These are phyloP conservation scores for Rutstroemia sp. DNA, from an alignment of 2,329 filamentous ascomycete genomes.

Conservation along the genomic window DNA sequence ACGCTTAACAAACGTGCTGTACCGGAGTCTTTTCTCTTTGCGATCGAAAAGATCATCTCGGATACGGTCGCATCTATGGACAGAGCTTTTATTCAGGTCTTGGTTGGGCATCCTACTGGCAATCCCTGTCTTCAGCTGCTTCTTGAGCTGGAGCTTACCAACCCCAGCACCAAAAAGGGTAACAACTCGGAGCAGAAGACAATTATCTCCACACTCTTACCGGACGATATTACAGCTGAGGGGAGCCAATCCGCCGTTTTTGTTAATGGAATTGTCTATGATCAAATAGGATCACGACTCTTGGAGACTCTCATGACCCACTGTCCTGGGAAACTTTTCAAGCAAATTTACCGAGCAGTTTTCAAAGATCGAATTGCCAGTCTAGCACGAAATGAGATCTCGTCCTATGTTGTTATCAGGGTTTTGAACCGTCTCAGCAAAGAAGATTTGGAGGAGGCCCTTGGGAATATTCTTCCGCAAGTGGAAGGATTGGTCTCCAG, in stretches of 20 bases:
- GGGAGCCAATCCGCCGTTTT: slow-evolving; percentile 70
- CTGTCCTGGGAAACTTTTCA: slow-evolving; percentile 84
- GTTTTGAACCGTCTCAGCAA: slow-evolving; percentile 79
- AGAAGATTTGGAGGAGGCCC: slow-evolving; percentile 71
- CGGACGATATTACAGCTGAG: slow-evolving; percentile 69
- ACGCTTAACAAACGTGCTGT: slow-evolving; percentile 48
- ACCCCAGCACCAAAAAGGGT: slow-evolving; percentile 60
- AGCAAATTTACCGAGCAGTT: slow-evolving; percentile 71
- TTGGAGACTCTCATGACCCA: slow-evolving; percentile 79
- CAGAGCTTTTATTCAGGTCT: slow-evolving; percentile 69
- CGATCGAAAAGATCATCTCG: slow-evolving; percentile 73
- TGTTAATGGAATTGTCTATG: slow-evolving; percentile 80
- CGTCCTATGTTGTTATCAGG: slow-evolving; percentile 77
- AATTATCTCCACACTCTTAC: slow-evolving; percentile 70
- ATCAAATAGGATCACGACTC: slow-evolving; percentile 81
- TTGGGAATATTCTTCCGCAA: slow-evolving; percentile 64
- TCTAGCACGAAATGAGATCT: slow-evolving; percentile 81
- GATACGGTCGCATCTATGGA: slow-evolving; percentile 71
- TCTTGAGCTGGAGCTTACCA: slow-evolving; percentile 74
- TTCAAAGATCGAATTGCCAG: slow-evolving; percentile 74
- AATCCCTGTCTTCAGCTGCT: slow-evolving; percentile 91
- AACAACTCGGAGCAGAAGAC: slow-evolving; percentile 43
- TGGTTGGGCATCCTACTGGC: slow-evolving; percentile 83
- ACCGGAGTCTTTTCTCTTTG: slow-evolving; percentile 69
- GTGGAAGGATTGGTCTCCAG: slow-evolving; percentile 67